Base-by-base conservation (phyloP, 2,329 filamentous ascomycete genomes). In the Nemania diffusa region DNA sequence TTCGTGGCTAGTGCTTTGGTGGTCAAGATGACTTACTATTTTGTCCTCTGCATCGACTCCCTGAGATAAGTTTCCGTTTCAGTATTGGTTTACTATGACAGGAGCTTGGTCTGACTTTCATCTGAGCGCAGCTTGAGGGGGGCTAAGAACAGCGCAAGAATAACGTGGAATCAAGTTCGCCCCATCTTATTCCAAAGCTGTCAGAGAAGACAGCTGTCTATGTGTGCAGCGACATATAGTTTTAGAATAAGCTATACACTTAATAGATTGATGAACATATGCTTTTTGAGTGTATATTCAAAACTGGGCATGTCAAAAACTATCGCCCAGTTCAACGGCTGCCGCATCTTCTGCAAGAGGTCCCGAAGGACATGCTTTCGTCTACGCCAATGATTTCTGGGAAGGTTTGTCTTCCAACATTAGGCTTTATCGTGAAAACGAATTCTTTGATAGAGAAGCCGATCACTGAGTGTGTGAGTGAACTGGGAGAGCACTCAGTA, bases 391-490 rank as follows among this genome's bases (percentile, higher is more conserved):
- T 66, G 22, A 20, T 55, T 50, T 34, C 22, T 27, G n/a, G 26
- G 26, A 69, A 53, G 32, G 37, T 64, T 60, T 55, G 22, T 15
- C 7, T 20, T n/a, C 29, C 7, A 27, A 34, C 24, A 55, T 60
- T 69, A 67, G 37, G 51, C 48, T 69, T 69, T 60, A 40, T 27
- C 48, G 6, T 42, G n/a, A 40, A 55, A 53, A 32, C 6, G 17
- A 40, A 42, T 17, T 17, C 51, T 40, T 57, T 46, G 29, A 51
- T 4, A 34, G n/a, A n/a, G 37, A 17, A 22, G 32, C 42, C 29
- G 60, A 51, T 34, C 52, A 50, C 37, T 32, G 22, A 40, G 50
- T 17, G 29, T 52, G 27, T 6, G 44, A 15, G 44, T 46, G 46
- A 26, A 55, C 17, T 32, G 27, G 24, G 13, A 15, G 13, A 40